A percentile compares a stretch with the other conserved stretches of the same genome.
phyloP scores from a whole-genome alignment of 306 rosid genomes.

The Boehmeria nivea region DNA sequence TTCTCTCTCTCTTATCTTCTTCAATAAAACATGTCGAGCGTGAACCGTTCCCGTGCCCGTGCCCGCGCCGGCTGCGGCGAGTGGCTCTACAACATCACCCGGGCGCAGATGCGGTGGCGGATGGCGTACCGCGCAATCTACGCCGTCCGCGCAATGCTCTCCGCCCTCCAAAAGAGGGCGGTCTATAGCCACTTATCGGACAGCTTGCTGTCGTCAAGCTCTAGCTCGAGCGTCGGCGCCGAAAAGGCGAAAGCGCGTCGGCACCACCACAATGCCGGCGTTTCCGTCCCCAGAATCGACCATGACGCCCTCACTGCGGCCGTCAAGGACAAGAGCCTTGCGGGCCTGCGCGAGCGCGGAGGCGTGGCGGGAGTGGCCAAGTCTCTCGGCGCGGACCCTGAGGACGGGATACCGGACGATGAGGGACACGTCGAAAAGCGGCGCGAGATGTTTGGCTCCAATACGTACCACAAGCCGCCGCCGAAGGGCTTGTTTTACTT shows the following conservation, averaged over 20 bases:
- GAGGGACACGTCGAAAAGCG: slow-evolving; percentile 31
- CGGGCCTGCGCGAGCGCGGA: slow-evolving; percentile 24
- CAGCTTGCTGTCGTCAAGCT: slow-evolving; percentile 17
- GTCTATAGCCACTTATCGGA: slow-evolving; percentile 15
- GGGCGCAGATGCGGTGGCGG: slow-evolving; percentile 27
- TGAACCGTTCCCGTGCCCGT: background rate
- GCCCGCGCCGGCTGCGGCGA: slow-evolving; percentile 2
- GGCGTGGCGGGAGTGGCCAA: slow-evolving; percentile 40
- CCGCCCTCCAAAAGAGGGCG: slow-evolving; percentile 3
- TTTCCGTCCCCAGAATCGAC: slow-evolving; percentile 26
- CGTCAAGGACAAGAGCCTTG: slow-evolving; percentile 46
- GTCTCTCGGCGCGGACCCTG: slow-evolving; percentile 33
- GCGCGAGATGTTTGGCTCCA: slow-evolving; percentile 45
- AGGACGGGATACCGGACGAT: slow-evolving; percentile 40
- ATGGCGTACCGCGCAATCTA: slow-evolving; percentile 10
- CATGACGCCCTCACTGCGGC: slow-evolving; percentile 26
- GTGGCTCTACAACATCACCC: slow-evolving; percentile 24
- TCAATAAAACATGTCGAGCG: slow-evolving; percentile 23
- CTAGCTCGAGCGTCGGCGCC: background rate
- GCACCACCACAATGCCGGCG: too few species aligned
- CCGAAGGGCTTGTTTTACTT: slow-evolving; percentile 53
- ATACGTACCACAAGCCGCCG: slow-evolving; percentile 60
- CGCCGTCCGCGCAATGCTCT: slow-evolving; percentile 11
- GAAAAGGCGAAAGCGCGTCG: background rate
- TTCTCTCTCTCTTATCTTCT: background rate